These are phyloP conservation scores for Tubosaeta sp. DNA, from an alignment of 768 basidiomycete species.

Conservation along the genomic window DNA sequence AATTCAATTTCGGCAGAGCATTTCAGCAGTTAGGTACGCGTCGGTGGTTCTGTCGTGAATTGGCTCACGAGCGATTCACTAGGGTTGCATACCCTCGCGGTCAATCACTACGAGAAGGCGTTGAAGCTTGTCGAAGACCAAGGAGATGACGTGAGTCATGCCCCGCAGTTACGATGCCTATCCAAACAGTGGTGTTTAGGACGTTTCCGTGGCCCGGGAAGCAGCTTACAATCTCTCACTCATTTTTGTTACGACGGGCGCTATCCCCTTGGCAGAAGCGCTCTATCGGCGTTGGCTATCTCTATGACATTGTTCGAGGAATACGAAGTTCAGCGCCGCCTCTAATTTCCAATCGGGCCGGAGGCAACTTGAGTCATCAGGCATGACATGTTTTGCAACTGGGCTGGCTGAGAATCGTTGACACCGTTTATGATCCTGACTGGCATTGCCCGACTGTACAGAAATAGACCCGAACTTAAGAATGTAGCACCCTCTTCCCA, in stretches of 20 bases:
- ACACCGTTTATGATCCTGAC: conserved; percentile 10
- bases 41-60: not conserved
- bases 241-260: conserved; percentile 78
- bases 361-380: conserved; percentile 1
- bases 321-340: not conserved
- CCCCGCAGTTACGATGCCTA: not conserved
- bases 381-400: not conserved
- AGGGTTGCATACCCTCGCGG: conserved; percentile 82
- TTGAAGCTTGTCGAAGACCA: conserved; percentile 55
- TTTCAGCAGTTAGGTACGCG: conserved; percentile 88
- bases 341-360: not conserved
- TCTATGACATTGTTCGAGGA: conserved; percentile 39
- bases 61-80: conserved; percentile 1
- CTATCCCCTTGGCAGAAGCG: conserved; percentile 60
- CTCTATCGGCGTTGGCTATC: conserved; percentile 83
- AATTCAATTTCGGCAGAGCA: conserved; percentile 88
- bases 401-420: not conserved
- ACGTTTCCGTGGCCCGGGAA: conserved; percentile 58
- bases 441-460: not conserved
- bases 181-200: conserved; percentile 33
- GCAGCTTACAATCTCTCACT: conserved; percentile 86
- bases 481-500: not conserved
- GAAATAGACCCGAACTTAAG: not conserved
- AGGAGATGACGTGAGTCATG: conserved; percentile 28
- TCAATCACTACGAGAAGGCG: conserved; percentile 78